These are phyloP conservation scores for Arabis hirsuta DNA, from an alignment of 345 rosid species.

Conservation along the genomic window DNA sequence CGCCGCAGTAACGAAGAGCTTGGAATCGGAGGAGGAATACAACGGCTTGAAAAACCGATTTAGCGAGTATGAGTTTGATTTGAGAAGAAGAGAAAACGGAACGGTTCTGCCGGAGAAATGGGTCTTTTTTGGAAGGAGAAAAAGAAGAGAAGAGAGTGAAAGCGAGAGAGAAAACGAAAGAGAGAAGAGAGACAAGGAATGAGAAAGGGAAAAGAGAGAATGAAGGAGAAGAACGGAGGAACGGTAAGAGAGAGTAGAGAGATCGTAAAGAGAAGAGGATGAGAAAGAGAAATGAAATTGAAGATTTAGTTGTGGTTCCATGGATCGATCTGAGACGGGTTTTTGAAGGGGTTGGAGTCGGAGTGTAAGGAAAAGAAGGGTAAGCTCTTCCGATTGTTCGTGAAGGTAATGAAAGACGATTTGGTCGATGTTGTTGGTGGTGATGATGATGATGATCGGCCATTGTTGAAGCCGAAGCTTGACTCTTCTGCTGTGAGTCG, in stretches of 20 bases:
- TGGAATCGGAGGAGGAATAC: conserved; percentile 86
- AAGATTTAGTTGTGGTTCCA: conserved; percentile 34
- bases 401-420: conserved; percentile 67
- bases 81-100: conserved; percentile 54
- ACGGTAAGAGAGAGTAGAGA: conserved; percentile 46
- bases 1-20: conserved; percentile 88
- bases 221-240: conserved; percentile 59
- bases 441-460: conserved; percentile 62
- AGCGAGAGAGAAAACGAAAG: conserved; percentile 54
- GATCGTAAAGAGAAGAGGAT: conserved; percentile 44
- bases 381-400: conserved; percentile 50
- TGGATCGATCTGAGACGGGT: conserved; percentile 50
- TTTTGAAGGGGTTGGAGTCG: conserved; percentile 77
- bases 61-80: conserved; percentile 54
- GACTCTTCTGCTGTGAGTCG: conserved; percentile 27
- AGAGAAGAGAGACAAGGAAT: conserved; percentile 58
- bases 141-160: conserved; percentile 48
- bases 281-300: conserved; percentile 42
- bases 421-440: conserved; percentile 69
- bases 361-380: conserved; percentile 60
- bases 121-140: conserved; percentile 41
- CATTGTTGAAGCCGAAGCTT: conserved; percentile 47
- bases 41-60: conserved; percentile 59
- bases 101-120: conserved; percentile 44
- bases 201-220: conserved; percentile 68